These are phyloP conservation scores for Ceratobasidium sp. DNA, from an alignment of 1,284 basidiomycete genomes.

Conservation along the genomic window DNA sequence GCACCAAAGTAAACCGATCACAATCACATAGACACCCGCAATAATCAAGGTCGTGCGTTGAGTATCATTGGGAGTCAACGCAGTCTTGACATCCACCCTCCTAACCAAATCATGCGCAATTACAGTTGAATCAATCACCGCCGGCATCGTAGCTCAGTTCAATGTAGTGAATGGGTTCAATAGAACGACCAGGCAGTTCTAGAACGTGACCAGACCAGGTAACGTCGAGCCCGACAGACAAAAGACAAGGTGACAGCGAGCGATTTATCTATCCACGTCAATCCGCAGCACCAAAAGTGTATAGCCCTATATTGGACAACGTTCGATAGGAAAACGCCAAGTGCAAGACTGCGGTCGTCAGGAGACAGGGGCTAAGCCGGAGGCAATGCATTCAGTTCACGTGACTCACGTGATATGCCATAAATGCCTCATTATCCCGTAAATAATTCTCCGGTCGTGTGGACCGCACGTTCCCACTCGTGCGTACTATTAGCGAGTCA, in stretches of 20 bases:
- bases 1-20: constrained; percentile 77
- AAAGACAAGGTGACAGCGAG: not conserved
- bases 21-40: constrained; percentile 73
- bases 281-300: not conserved
- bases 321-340: not conserved
- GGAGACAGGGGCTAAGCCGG: not conserved
- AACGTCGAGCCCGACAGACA: not conserved
- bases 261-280: not conserved
- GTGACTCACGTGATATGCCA: constrained; percentile 10
- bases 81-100: constrained; percentile 29
- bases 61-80: constrained; percentile 52
- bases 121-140: constrained; percentile 12
- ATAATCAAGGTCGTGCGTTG: constrained; percentile 80
- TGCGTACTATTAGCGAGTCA: not conserved
- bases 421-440: not conserved
- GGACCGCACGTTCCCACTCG: constrained; percentile 5
- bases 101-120: constrained; percentile 15
- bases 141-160: constrained; percentile 15
- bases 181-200: not conserved
- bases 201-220: too few species aligned
- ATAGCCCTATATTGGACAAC: too few species aligned
- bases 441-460: not conserved
- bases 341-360: not conserved
- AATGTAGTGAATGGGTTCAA: not conserved
- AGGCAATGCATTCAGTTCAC: not conserved